These are phyloP conservation scores for Cytospora piceicola DNA, from an alignment of 2,329 filamentous ascomycete species.

Conservation along the genomic window DNA sequence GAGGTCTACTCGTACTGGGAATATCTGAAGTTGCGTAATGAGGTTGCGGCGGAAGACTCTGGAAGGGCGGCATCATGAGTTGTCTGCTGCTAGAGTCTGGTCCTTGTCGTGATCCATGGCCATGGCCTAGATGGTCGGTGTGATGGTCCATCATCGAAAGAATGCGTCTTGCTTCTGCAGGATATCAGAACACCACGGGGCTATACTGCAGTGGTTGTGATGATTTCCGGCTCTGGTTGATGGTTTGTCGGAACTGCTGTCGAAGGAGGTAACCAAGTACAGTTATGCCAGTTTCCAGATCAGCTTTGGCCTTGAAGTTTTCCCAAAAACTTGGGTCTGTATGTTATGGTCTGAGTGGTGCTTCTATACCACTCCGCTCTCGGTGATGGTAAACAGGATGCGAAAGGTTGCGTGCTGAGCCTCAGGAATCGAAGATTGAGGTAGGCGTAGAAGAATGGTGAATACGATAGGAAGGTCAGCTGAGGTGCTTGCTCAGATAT, in stretches of 20 bases:
- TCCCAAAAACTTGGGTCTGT: neutral
- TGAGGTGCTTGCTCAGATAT: slow-evolving; percentile 5
- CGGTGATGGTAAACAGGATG: neutral
- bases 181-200: neutral
- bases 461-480: neutral
- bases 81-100: slow-evolving; percentile 25
- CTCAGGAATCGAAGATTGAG: neutral
- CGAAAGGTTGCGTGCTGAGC: neutral
- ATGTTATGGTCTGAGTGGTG: neutral
- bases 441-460: neutral
- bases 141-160: slow-evolving; percentile 29
- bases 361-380: slow-evolving; percentile 7
- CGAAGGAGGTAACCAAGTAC: neutral
- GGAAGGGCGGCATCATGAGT: slow-evolving; percentile 30
- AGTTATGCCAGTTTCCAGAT: neutral
- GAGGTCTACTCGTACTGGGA: slow-evolving; percentile 46
- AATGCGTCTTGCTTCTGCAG: slow-evolving; percentile 5
- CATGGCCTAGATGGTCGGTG: slow-evolving; percentile 29
- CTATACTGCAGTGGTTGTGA: neutral
- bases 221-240: neutral
- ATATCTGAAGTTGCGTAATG: slow-evolving; percentile 54
- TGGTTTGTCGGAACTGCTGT: neutral
- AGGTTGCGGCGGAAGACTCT: slow-evolving; percentile 53
- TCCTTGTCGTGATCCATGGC: slow-evolving; percentile 22
- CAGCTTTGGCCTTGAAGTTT: neutral